Base-by-base conservation (phyloP, 257 asterid genomes). In the Schizonepeta tenuifolia region DNA sequence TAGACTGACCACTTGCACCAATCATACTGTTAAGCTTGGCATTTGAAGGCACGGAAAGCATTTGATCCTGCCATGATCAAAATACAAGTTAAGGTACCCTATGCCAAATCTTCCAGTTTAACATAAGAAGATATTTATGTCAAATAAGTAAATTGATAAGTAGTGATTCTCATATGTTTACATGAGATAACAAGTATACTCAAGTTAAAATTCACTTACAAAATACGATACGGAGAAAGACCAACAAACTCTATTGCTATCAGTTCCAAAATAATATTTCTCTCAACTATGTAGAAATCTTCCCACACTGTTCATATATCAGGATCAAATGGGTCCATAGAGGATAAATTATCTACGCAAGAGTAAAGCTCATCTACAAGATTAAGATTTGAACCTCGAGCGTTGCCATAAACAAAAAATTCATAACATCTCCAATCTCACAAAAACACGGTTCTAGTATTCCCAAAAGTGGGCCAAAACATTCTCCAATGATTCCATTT, bases 41-140 rank as follows among this genome's bases (percentile, higher is more conserved):
- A 46, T 77, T 65, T 68, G 87, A 82, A 79, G 85, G 82, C 74
- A 59, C 54, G 81, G 79, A 75, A 43, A 95, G 87, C 88, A 90
- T 87, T 74, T 67, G 88, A 67, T 86, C 84, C 99, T 92, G 91
- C 83, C 92, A 88, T 85, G 85, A 78, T 85, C 81, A 86, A 73
- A 77, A 58, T 72, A 75, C 75, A 78, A 67, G 75, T 83, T 51
- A 71, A 41, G 75, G 72, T 81, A 69, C 65, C 69, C 47, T 36
- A 71, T 46, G 21, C 41, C 51, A 78, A 58, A 70, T 28, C 73
- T 72, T 71, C 62, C 38, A 22, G 55, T 63, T 62, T 46, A 75
- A 58, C 22, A 15, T 47, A 65, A 65, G 21, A 33, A 22, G 6
- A 13, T 28, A 15, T 33, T n/a, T 31, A 14, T 7, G 28, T 9